These are phyloP conservation scores for Fomitopsis pulvina DNA, from an alignment of 768 basidiomycete species.

Conservation along the genomic window DNA sequence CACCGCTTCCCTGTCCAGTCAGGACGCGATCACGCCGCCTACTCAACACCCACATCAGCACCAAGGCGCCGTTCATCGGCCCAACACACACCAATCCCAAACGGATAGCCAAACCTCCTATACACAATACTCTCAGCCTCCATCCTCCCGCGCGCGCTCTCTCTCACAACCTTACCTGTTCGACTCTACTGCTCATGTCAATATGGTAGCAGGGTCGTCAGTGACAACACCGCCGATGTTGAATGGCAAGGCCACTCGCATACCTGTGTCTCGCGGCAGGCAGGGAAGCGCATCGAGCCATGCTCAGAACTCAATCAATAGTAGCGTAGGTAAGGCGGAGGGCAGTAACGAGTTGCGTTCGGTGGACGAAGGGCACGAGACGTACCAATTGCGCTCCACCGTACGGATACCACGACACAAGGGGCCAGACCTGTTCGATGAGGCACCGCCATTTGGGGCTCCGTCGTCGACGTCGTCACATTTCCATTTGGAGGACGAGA, in stretches of 20 bases:
- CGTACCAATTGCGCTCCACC: slow-evolving; percentile 23
- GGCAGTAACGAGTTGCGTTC: slow-evolving; percentile 27
- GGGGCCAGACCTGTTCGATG: slow-evolving; percentile 48
- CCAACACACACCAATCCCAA: slow-evolving; percentile 34
- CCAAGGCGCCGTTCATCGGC: slow-evolving; percentile 42
- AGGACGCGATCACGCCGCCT: slow-evolving; percentile 14
- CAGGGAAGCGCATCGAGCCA: slow-evolving; percentile 37
- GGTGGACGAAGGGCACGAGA: slow-evolving; percentile 20
- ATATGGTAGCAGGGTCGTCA: slow-evolving; percentile 25
- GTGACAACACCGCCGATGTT: slow-evolving; percentile 31
- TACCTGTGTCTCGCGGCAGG: slow-evolving; percentile 38
- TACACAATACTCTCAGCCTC: slow-evolving; percentile 14
- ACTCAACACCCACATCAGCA: slow-evolving; percentile 19
- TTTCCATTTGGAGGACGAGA: slow-evolving; percentile 20
- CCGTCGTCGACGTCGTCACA: slow-evolving; percentile 36
- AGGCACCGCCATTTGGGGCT: slow-evolving; percentile 54
- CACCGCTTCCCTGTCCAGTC: slow-evolving; percentile 14
- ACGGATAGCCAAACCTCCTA: slow-evolving; percentile 20
- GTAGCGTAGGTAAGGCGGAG: slow-evolving; percentile 26
- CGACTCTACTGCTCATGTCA: slow-evolving; percentile 30
- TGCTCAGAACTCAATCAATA: slow-evolving; percentile 23
- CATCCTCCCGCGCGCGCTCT: slow-evolving; percentile 50
- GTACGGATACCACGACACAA: slow-evolving; percentile 27
- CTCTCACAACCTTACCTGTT: slow-evolving; percentile 54
- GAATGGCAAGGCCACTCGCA: slow-evolving; percentile 36